Conservation (phyloP, 768 basidiomycete genomes). For the Coprinellus micaceus region DNA sequence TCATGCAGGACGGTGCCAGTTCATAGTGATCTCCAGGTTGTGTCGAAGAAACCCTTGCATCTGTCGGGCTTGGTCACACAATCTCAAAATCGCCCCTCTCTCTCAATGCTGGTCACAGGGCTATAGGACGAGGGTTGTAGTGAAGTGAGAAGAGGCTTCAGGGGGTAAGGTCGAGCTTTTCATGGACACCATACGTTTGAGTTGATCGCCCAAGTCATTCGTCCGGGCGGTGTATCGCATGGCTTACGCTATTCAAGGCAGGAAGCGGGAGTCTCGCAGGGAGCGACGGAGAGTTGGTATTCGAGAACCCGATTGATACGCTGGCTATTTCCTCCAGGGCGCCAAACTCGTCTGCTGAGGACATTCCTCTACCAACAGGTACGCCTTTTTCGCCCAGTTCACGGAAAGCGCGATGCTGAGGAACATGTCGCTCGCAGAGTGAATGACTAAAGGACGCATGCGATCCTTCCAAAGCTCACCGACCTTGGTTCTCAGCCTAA, state of each 20-base stretch:
- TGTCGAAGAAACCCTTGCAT: too few species aligned
- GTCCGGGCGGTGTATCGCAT: slow-evolving; percentile 37
- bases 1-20: too few species aligned
- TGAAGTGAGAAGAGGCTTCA: slow-evolving; percentile 29
- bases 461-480: slow-evolving; percentile 42
- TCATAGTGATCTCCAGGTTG: too few species aligned
- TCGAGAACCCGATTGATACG: not conserved
- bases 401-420: too few species aligned
- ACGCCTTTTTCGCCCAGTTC: slow-evolving; percentile 10
- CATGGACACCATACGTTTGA: slow-evolving; percentile 35
- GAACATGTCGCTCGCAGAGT: too few species aligned
- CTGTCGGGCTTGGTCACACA: too few species aligned
- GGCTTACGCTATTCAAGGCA: slow-evolving; percentile 46
- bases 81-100: too few species aligned
- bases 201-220: slow-evolving; percentile 34
- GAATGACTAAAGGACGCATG: slow-evolving; percentile 40
- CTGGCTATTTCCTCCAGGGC: slow-evolving; percentile 29
- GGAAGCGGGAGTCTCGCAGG: slow-evolving; percentile 17
- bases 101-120: too few species aligned
- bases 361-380: slow-evolving; percentile 42
- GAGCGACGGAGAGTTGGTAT: not conserved
- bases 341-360: slow-evolving; percentile 34
- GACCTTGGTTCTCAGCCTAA: slow-evolving; percentile 38
- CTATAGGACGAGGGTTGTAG: too few species aligned
- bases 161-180: slow-evolving; percentile 31